Conservation (phyloP, 306 rosid species). For the Oemleria cerasiformis region DNA sequence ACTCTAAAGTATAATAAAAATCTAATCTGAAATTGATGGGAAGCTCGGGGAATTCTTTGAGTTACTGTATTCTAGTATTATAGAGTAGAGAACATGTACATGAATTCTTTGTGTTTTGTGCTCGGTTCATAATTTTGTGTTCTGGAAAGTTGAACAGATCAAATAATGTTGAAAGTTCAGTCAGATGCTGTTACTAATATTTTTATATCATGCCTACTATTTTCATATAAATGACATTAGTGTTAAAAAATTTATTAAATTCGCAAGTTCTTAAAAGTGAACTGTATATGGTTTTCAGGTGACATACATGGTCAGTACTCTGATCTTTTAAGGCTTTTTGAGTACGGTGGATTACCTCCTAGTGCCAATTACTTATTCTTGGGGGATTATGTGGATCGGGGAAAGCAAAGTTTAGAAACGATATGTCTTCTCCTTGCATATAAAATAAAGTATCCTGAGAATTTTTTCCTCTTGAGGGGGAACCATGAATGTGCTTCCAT, state of each 20-base stretch:
- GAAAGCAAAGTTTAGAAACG: conserved; percentile 92
- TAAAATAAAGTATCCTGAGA: conserved; percentile 82
- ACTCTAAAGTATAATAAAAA: background rate
- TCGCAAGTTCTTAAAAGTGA: background rate
- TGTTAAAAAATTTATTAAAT: background rate
- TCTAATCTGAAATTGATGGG: background rate
- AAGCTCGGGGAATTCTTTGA: background rate
- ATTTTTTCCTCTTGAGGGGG: conserved; percentile 89
- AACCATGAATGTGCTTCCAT: conserved; percentile 97
- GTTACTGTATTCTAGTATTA: background rate
- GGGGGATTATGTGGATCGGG: conserved; percentile 98
- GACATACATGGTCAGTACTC: conserved; percentile 95
- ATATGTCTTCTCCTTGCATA: conserved; percentile 93
- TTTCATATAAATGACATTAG: background rate
- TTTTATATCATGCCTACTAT: background rate
- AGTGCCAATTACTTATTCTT: conserved; percentile 84
- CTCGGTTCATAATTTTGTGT: background rate
- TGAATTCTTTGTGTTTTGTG: background rate
- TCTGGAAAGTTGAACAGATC: background rate
- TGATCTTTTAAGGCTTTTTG: conserved; percentile 92
- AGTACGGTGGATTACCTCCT: conserved; percentile 95
- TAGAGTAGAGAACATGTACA: background rate
- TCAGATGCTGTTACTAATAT: background rate
- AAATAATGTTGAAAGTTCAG: background rate
- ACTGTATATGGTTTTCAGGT: conserved; percentile 48